phyloP scores from a whole-genome alignment of 768 basidiomycete species.

The Hypholoma sublateritium region DNA sequence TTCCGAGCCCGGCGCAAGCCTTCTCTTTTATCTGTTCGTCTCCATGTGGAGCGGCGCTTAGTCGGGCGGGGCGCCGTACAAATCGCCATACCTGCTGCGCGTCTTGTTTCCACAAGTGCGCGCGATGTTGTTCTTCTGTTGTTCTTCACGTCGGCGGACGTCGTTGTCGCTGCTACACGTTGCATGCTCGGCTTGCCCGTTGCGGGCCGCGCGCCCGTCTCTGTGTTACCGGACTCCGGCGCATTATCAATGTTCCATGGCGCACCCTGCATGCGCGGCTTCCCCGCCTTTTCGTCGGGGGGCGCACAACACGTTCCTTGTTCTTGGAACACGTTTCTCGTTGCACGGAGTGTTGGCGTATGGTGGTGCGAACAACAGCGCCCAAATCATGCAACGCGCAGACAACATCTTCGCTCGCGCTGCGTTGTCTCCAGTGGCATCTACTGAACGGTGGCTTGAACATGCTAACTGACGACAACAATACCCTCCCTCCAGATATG shows the following conservation, averaged over 20 bases:
- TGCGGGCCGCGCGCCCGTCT: neutral
- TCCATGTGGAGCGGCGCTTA: conserved; percentile 2
- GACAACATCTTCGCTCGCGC: conserved; percentile 2
- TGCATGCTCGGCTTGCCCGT: conserved; percentile 8
- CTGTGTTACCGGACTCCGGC: neutral
- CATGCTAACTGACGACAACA: conserved; percentile 16
- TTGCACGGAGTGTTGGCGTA: conserved; percentile 13
- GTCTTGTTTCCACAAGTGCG: neutral
- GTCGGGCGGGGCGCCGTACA: no score
- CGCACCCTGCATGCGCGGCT: conserved; percentile 6
- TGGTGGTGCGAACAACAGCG: conserved; percentile 5
- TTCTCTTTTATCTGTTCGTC: neutral
- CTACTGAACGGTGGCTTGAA: conserved; percentile 2
- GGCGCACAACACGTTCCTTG: conserved; percentile 1
- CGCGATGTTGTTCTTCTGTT: neutral
- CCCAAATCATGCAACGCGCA: conserved; percentile 8
- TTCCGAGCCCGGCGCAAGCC: neutral
- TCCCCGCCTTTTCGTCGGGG: neutral
- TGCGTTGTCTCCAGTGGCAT: neutral
- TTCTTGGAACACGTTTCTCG: conserved; percentile 13
- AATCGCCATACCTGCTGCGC: neutral
- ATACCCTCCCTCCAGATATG: conserved; percentile 48
- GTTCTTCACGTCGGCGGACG: neutral
- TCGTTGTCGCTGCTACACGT: conserved; percentile 12
- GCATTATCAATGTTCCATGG: conserved; percentile 5